phyloP scores from a whole-genome alignment of 306 rosid species.

The Amphicarpaea edgeworthii region DNA sequence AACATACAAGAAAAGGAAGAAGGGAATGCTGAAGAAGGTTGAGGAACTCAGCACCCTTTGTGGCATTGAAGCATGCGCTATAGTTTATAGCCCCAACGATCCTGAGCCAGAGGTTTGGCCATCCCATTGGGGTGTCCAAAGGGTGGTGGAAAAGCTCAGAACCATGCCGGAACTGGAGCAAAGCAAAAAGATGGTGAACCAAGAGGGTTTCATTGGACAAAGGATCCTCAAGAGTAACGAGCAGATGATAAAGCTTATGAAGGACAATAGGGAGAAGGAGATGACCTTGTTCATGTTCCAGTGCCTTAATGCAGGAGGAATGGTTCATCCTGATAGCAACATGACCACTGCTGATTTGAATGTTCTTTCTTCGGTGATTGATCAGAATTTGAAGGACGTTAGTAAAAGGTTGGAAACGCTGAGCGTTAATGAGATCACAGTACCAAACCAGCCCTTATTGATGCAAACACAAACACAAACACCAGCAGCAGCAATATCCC shows the following conservation, averaged over 20 bases:
- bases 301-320: slow-evolving; percentile 28
- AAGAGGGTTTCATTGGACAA: slow-evolving; percentile 39
- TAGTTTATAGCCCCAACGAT: slow-evolving; percentile 41
- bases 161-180: slow-evolving; percentile 37
- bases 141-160: slow-evolving; percentile 16
- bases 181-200: slow-evolving; percentile 48
- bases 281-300: slow-evolving; percentile 32
- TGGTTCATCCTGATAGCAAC: neutral
- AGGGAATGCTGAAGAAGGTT: slow-evolving; percentile 42
- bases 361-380: slow-evolving; percentile 39
- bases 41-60: slow-evolving; percentile 50
- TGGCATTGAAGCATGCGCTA: slow-evolving; percentile 51
- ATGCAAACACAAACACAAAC: neutral
- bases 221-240: slow-evolving; percentile 35
- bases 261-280: slow-evolving; percentile 43
- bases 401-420: slow-evolving; percentile 20
- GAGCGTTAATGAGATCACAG: neutral
- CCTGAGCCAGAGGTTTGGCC: slow-evolving; percentile 49
- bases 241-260: slow-evolving; percentile 28
- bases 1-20: slow-evolving; percentile 52
- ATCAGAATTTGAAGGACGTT: slow-evolving; percentile 41
- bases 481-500: no score
- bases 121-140: slow-evolving; percentile 22
- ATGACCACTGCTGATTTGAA: slow-evolving; percentile 33
- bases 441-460: neutral